These are phyloP conservation scores for Tremella fuciformis DNA, from an alignment of 768 basidiomycete species.

Conservation along the genomic window DNA sequence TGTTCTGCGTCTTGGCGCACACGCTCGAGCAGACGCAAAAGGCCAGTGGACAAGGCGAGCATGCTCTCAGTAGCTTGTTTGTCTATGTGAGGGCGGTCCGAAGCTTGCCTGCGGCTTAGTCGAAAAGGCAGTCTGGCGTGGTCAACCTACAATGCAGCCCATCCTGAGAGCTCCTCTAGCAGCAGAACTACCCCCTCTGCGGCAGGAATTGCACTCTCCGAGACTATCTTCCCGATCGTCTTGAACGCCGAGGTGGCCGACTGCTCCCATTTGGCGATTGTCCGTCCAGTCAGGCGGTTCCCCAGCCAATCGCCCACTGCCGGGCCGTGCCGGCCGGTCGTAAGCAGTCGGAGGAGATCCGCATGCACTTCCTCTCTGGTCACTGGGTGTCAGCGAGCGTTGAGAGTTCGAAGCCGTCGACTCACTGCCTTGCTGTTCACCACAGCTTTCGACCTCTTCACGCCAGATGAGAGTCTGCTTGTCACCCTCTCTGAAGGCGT, in stretches of 20 bases:
- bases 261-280: slow-evolving; percentile 40
- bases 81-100: slow-evolving; percentile 6
- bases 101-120: slow-evolving; percentile 8
- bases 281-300: slow-evolving; percentile 36
- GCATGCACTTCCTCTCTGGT: slow-evolving; percentile 31
- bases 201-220: slow-evolving; percentile 35
- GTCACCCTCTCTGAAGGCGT: slow-evolving; percentile 28
- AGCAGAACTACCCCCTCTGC: slow-evolving; percentile 30
- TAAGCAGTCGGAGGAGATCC: slow-evolving; percentile 38
- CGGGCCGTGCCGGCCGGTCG: slow-evolving; percentile 33
- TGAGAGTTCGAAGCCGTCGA: not conserved
- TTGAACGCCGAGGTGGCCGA: slow-evolving; percentile 21
- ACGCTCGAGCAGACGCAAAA: slow-evolving; percentile 22
- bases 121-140: not conserved
- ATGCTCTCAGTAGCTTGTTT: slow-evolving; percentile 6
- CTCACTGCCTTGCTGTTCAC: slow-evolving; percentile 40
- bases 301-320: slow-evolving; percentile 43
- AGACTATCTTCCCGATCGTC: slow-evolving; percentile 28
- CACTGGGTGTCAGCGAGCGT: slow-evolving; percentile 17
- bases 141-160: slow-evolving; percentile 21
- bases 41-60: slow-evolving; percentile 16
- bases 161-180: slow-evolving; percentile 34
- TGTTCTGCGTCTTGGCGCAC: slow-evolving; percentile 29
- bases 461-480: slow-evolving; percentile 45
- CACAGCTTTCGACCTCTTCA: slow-evolving; percentile 44